Conservation (phyloP, 306 rosid genomes). For the Boehmeria nivea region DNA sequence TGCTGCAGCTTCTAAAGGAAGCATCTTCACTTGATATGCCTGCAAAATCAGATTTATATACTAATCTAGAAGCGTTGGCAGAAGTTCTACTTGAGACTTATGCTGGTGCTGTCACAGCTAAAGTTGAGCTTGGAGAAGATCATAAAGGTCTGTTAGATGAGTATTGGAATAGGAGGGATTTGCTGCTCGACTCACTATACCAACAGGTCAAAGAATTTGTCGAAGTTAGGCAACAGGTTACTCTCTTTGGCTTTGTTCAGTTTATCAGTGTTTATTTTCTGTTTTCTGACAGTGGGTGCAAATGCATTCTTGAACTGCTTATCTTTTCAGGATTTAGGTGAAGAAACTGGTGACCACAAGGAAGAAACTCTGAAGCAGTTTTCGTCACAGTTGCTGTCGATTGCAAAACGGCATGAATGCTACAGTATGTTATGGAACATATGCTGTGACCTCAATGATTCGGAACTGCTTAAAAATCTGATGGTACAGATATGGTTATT, state of each 20-base stretch:
- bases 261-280: slow-evolving; percentile 9
- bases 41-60: slow-evolving; percentile 56
- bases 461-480: slow-evolving; percentile 62
- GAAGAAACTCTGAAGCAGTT: slow-evolving; percentile 47
- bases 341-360: slow-evolving; percentile 42
- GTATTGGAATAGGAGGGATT: slow-evolving; percentile 84
- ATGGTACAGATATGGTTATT: slow-evolving; percentile 55
- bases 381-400: slow-evolving; percentile 58
- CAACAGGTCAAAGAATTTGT: slow-evolving; percentile 50
- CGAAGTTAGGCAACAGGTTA: slow-evolving; percentile 56
- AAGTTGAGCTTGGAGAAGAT: slow-evolving; percentile 69
- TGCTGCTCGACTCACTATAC: slow-evolving; percentile 68
- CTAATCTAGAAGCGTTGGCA: slow-evolving; percentile 62
- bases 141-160: slow-evolving; percentile 71
- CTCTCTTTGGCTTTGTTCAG: slow-evolving; percentile 9
- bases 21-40: slow-evolving; percentile 53
- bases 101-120: slow-evolving; percentile 85
- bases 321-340: slow-evolving; percentile 51
- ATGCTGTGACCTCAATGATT: slow-evolving; percentile 78
- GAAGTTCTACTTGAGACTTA: slow-evolving; percentile 86
- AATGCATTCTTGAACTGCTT: slow-evolving; percentile 27
- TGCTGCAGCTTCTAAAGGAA: slow-evolving; percentile 71
- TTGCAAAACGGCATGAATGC: slow-evolving; percentile 86
- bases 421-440: slow-evolving; percentile 72
- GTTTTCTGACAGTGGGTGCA: slow-evolving; percentile 20